A percentile compares a stretch with the other conserved stretches of the same genome.
These are phyloP conservation scores for Penicillium sp. DNA, from an alignment of 2,329 filamentous ascomycete species.

Conservation along the genomic window DNA sequence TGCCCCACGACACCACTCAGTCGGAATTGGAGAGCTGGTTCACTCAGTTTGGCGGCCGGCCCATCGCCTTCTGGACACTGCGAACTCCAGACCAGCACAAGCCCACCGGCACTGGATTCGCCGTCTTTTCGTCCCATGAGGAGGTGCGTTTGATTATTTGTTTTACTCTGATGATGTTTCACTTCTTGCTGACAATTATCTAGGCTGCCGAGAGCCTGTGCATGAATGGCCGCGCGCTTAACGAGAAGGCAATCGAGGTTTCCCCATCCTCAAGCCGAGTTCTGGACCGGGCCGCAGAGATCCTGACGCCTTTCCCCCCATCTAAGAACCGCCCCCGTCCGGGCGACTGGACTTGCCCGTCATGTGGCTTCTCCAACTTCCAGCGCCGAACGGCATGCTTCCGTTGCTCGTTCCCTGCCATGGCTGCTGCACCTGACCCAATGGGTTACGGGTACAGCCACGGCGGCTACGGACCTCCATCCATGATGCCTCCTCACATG, in stretches of 20 bases:
- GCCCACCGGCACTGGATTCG: slow-evolving; percentile 97
- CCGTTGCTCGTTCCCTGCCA: slow-evolving; percentile 98
- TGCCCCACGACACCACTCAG: slow-evolving; percentile 97
- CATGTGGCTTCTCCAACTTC: slow-evolving; percentile 98
- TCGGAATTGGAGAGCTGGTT: slow-evolving; percentile 99
- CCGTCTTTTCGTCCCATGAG: slow-evolving; percentile 97
- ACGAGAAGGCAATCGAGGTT: slow-evolving; percentile 98
- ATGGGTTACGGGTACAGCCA: slow-evolving; percentile 65
- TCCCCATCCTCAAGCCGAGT: slow-evolving; percentile 97
- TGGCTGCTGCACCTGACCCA: slow-evolving; percentile 75
- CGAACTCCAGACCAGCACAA: slow-evolving; percentile 98
- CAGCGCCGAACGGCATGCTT: slow-evolving; percentile 98
- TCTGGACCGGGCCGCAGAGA: slow-evolving; percentile 90
- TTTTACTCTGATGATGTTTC: not conserved
- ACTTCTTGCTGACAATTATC: slow-evolving; percentile 12
- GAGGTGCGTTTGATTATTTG: slow-evolving; percentile 68
- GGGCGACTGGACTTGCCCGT: slow-evolving; percentile 98
- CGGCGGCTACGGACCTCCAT: slow-evolving; percentile 62
- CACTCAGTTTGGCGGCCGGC: slow-evolving; percentile 94
- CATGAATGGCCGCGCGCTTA: slow-evolving; percentile 97
- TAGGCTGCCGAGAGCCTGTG: slow-evolving; percentile 92
- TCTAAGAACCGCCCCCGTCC: slow-evolving; percentile 97
- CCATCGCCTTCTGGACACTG: slow-evolving; percentile 98
- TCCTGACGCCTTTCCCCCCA: slow-evolving; percentile 93
- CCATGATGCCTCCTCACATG: slow-evolving; percentile 79